Percentiles rank a stretch among this genome's conserved stretches.
Conservation (phyloP, 129 eudicot genomes). For the Tagetes patula region DNA sequence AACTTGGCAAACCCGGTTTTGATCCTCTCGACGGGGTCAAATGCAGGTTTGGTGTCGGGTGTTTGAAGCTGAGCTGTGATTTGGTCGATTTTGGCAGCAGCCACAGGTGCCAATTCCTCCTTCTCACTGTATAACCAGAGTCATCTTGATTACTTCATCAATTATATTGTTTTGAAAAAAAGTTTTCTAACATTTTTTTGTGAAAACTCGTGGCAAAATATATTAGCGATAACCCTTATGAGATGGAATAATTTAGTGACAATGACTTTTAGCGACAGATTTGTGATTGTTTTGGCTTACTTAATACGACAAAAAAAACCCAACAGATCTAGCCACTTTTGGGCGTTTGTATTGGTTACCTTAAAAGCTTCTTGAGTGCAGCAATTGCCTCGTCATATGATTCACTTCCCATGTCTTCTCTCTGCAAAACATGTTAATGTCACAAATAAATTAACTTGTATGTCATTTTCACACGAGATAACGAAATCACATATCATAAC, state of each 20-base stretch:
- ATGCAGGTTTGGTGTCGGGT: slow-evolving; percentile 36
- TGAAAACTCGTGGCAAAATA: neutral
- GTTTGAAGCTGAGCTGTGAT: slow-evolving; percentile 62
- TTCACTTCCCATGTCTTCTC: slow-evolving; percentile 78
- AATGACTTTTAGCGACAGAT: neutral
- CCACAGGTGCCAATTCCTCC: slow-evolving; percentile 72
- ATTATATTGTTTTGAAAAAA: neutral
- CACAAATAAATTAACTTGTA: too few species aligned
- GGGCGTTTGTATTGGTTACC: slow-evolving; percentile 36
- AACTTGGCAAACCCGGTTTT: slow-evolving; percentile 77
- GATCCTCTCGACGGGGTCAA: slow-evolving; percentile 54
- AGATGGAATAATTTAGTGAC: neutral
- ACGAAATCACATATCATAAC: too few species aligned
- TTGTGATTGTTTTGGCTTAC: neutral
- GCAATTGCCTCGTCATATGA: slow-evolving; percentile 84
- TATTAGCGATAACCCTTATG: neutral
- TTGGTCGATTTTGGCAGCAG: slow-evolving; percentile 67
- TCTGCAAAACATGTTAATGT: slow-evolving; percentile 43
- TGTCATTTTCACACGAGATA: too few species aligned
- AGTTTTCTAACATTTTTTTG: neutral
- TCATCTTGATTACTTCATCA: neutral
- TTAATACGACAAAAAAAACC: neutral
- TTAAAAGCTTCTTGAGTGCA: slow-evolving; percentile 78
- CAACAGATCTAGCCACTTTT: neutral
- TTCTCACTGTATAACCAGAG: slow-evolving; percentile 55